Percentiles rank a stretch among this genome's conserved stretches.
Evolutionary conservation across 768 basidiomycete genomes (phyloP).

Genomic region (Podaxis sp.): DNA sequence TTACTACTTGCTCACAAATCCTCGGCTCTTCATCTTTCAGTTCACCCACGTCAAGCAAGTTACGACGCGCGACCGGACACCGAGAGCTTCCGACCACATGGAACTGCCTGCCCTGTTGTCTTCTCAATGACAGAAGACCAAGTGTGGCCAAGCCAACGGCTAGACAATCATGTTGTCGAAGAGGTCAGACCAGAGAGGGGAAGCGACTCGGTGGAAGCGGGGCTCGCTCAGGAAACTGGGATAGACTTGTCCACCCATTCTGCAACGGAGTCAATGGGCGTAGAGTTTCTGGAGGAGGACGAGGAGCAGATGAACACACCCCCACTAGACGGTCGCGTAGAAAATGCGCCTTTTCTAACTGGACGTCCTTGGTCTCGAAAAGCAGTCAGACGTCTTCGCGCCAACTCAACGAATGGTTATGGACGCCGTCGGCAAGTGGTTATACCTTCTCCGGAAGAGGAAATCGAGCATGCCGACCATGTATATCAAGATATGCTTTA

Average conservation of each 20-base stretch:
- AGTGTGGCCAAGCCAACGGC: neutral
- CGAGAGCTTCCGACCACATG: conserved; percentile 5
- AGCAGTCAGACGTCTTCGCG: conserved; percentile 6
- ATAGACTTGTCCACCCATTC: neutral
- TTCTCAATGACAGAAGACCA: neutral
- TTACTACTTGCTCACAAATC: neutral
- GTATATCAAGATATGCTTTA: conserved; percentile 8
- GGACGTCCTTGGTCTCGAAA: conserved; percentile 12
- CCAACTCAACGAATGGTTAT: neutral
- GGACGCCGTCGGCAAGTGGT: neutral
- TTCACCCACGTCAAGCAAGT: neutral
- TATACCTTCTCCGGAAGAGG: conserved; percentile 7
- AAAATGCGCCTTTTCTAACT: conserved; percentile 4
- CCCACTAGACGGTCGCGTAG: neutral
- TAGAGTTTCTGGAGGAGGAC: neutral
- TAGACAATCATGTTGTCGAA: neutral
- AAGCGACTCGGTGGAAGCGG: neutral
- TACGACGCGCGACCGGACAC: neutral
- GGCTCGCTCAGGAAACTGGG: neutral
- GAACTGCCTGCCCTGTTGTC: neutral
- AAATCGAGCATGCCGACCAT: neutral
- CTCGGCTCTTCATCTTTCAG: neutral
- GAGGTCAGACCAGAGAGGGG: neutral
- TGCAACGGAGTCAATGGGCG: neutral
- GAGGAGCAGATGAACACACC: neutral